A percentile compares a stretch with the other conserved stretches of the same genome.
Evolutionary conservation across 2,329 filamentous ascomycete species (phyloP).

Genomic region (Claviceps sp.): DNA sequence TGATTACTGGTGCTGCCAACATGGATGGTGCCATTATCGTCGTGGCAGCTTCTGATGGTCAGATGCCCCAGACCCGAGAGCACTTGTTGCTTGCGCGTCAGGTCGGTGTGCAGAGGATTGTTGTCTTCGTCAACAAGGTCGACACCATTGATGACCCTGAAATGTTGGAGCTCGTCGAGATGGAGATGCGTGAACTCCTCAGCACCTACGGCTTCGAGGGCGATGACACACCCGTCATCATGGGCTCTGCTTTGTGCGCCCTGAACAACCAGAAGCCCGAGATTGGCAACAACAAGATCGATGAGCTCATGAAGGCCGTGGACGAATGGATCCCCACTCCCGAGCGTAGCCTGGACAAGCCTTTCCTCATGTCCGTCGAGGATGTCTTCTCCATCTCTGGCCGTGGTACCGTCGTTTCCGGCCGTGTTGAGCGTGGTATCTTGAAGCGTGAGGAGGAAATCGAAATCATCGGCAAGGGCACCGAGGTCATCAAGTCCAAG

Average conservation of each 20-base stretch:
- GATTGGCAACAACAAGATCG: slow-evolving; percentile 77
- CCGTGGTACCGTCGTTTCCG: slow-evolving; percentile 91
- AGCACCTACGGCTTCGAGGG: slow-evolving; percentile 91
- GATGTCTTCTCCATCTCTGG: slow-evolving; percentile 83
- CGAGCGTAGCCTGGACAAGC: slow-evolving; percentile 87
- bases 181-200: slow-evolving; percentile 99
- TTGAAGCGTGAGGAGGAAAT: slow-evolving; percentile 92
- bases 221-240: slow-evolving; percentile 91
- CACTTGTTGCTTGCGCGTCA: slow-evolving; percentile 95
- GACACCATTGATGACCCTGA: slow-evolving; percentile 95
- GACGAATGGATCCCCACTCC: slow-evolving; percentile 96
- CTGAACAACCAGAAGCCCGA: slow-evolving; percentile 77
- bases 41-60: slow-evolving; percentile 93
- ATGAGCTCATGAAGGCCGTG: slow-evolving; percentile 79
- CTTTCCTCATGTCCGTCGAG: slow-evolving; percentile 98
- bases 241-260: slow-evolving; percentile 92
- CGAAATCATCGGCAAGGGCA: slow-evolving; percentile 82
- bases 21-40: slow-evolving; percentile 99
- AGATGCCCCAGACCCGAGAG: slow-evolving; percentile 99
- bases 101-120: slow-evolving; percentile 94
- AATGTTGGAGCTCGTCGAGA: slow-evolving; percentile 99
- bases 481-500: slow-evolving; percentile 85
- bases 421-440: slow-evolving; percentile 89
- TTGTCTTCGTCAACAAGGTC: slow-evolving; percentile 99
- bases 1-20: slow-evolving; percentile 98